phyloP scores from a whole-genome alignment of 108 stramenopile genomes.

The Fragilaria crotonensis region DNA sequence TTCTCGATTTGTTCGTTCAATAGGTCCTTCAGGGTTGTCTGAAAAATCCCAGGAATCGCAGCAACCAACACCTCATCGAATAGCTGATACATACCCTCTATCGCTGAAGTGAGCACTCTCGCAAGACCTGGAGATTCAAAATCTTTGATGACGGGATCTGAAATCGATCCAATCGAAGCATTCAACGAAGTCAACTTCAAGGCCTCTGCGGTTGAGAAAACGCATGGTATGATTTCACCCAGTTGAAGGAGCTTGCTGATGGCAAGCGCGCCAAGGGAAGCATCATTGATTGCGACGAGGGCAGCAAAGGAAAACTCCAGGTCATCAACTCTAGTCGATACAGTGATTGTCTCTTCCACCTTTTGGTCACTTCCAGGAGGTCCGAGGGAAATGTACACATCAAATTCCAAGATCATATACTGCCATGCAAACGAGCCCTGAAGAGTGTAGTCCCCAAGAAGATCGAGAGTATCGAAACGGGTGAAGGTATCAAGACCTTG shows the following conservation, averaged over 20 bases:
- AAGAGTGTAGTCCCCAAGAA: background rate
- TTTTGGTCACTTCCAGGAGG: background rate
- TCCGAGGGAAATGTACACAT: background rate
- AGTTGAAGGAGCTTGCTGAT: background rate
- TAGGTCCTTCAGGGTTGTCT: background rate
- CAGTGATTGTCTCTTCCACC: background rate
- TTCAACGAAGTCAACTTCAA: background rate
- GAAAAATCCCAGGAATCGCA: background rate
- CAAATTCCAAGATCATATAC: background rate
- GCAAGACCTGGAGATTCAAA: background rate
- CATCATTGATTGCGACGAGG: constrained; percentile 1
- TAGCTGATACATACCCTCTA: background rate
- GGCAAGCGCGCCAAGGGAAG: background rate
- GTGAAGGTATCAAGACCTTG: constrained; percentile 1
- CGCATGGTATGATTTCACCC: background rate
- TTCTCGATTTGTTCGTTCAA: background rate
- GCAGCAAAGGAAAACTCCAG: background rate
- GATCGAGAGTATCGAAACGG: background rate
- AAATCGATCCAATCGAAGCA: background rate
- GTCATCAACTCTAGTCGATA: background rate
- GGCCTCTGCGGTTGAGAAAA: background rate
- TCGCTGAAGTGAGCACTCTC: background rate
- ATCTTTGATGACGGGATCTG: background rate
- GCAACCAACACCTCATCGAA: background rate
- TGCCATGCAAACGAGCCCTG: background rate